Evolutionary conservation across 345 rosid species (phyloP), one percentile per base, ranked within the genome.

Genomic region (Hypericum androsaemum): DNA sequence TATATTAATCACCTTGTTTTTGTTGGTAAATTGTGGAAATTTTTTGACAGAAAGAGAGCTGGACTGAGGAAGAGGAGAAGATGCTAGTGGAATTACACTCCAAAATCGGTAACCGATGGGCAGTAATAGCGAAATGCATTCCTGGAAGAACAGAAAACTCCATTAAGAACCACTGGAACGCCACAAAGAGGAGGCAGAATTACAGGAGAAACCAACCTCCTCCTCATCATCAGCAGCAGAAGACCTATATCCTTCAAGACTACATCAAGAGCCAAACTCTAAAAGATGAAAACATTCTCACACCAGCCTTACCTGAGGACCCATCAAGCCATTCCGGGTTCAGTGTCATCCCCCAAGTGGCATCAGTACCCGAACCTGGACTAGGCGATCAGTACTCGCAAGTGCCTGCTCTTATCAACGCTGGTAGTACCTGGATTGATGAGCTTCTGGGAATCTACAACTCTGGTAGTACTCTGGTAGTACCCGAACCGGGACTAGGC

Each of bases 121-220:
- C 96, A 0, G 95, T 82, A 77, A 92, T 92, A 5, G 95, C 96
- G 0, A 92, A 84, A 62, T 52, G 63, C 48, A 82, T 92, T 49
- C 89, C 79, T 0, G 95, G 96, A 57, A 73, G 98, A 55, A 84
- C 89, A 6, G 98, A 90, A 64, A 90, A 90, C 57, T 58, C 96
- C 8, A 81, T 90, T 41, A 90, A 90, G 74, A 90, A 90, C 53
- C 98, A 90, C 47, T 88, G 98, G 96, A 90, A 90, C 38, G 92
- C 98, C 1, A 87, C 98, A 0, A 88, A 76, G 51, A 77, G 98
- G 40, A 76, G 86, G 57, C 94, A 82, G 68, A 77, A 78, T 67
- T 80, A 92, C 6, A 78, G 77, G 67, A 76, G 85, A 50, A 81
- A 81, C 68, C 74, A 67, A 5, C 50, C 22, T 10, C 22, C 5